phyloP scores from a whole-genome alignment of 1,284 basidiomycete genomes.

The Blastosporella zonata region DNA sequence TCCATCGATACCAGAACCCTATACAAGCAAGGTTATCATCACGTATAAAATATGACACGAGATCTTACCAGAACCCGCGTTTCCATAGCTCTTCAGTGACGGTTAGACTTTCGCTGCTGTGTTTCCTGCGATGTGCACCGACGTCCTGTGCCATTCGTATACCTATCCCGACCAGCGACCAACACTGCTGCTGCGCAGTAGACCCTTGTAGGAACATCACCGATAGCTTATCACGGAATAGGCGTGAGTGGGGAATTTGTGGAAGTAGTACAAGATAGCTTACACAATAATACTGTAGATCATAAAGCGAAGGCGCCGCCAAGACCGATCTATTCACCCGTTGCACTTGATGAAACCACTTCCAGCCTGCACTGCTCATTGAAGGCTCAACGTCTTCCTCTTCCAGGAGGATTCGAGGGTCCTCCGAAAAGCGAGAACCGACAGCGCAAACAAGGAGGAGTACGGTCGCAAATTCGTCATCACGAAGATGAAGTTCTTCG shows the following conservation, averaged over 20 bases:
- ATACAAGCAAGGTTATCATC: neutral
- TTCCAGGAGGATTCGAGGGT: slow-evolving; percentile 56
- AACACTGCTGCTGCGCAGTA: slow-evolving; percentile 67
- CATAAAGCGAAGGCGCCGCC: slow-evolving; percentile 34
- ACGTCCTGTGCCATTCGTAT: slow-evolving; percentile 68
- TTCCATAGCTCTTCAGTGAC: slow-evolving; percentile 71
- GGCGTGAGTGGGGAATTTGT: neutral
- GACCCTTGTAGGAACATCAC: slow-evolving; percentile 54
- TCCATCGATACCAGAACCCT: slow-evolving; percentile 68
- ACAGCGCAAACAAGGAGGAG: slow-evolving; percentile 77
- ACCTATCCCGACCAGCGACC: slow-evolving; percentile 71
- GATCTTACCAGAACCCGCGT: slow-evolving; percentile 72
- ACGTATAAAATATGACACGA: neutral
- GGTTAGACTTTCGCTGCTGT: slow-evolving; percentile 34
- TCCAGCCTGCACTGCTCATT: slow-evolving; percentile 68
- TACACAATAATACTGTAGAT: slow-evolving; percentile 42
- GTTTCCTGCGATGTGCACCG: slow-evolving; percentile 58
- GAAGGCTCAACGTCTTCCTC: slow-evolving; percentile 36
- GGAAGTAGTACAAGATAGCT: slow-evolving; percentile 21
- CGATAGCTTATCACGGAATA: slow-evolving; percentile 33
- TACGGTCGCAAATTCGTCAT: slow-evolving; percentile 64
- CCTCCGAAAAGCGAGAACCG: slow-evolving; percentile 68
- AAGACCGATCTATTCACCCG: slow-evolving; percentile 30
- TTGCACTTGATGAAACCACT: slow-evolving; percentile 68
- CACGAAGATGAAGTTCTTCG: slow-evolving; percentile 55